phyloP scores from a whole-genome alignment of 768 basidiomycete species.

The Wakefieldia striispora region DNA sequence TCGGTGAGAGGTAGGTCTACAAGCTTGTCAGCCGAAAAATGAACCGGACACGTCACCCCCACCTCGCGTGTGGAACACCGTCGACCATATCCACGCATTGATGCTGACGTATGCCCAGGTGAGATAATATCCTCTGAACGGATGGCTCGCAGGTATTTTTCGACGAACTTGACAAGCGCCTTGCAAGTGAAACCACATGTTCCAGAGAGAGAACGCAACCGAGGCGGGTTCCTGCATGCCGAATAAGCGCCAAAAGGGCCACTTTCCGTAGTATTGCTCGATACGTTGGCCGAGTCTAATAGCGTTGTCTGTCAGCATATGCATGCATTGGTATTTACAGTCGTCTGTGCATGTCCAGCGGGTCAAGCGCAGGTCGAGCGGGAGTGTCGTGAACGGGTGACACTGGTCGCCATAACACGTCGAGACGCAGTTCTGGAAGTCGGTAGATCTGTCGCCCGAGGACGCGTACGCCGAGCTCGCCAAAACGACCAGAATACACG shows the following conservation, averaged over 20 bases:
- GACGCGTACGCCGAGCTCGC: constrained; percentile 16
- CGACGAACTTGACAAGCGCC: constrained; percentile 52
- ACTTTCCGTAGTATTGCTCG: constrained; percentile 92
- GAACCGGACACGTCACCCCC: constrained; percentile 20
- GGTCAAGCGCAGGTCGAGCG: constrained; percentile 61
- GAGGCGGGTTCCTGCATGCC: constrained; percentile 95
- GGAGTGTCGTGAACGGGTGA: constrained; percentile 36
- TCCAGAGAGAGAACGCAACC: constrained; percentile 85
- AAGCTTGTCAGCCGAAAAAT: constrained; percentile 5
- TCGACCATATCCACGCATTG: constrained; percentile 92
- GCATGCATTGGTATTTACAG: constrained; percentile 91
- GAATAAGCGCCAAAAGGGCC: constrained; percentile 89
- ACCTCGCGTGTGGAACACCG: constrained; percentile 93
- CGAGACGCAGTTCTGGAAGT: constrained; percentile 39
- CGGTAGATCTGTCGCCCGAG: constrained; percentile 33
- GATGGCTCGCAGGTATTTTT: constrained; percentile 53
- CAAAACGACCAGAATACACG: constrained; percentile 16
- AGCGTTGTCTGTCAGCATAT: constrained; percentile 63
- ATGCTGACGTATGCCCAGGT: constrained; percentile 67
- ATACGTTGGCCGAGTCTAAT: constrained; percentile 40
- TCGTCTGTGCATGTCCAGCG: constrained; percentile 87
- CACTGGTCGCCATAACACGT: constrained; percentile 32
- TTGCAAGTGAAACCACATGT: constrained; percentile 69
- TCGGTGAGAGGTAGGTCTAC: constrained; percentile 84
- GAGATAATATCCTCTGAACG: constrained; percentile 68